phyloP scores from a whole-genome alignment of 805 yeast genomes.

The Hanseniaspora lachancei region DNA sequence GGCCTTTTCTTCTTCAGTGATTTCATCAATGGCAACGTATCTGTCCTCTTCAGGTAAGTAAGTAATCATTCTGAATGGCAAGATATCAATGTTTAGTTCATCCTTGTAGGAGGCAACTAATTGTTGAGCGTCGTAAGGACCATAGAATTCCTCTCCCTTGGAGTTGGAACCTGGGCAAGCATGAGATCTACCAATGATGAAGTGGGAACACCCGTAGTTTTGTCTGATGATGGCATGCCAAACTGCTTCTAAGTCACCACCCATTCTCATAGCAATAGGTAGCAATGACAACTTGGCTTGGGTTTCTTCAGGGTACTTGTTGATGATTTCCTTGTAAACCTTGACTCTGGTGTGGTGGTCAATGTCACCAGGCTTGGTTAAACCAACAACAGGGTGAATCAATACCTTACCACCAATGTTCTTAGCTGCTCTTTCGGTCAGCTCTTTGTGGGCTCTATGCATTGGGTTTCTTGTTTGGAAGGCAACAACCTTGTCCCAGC shows the following conservation, averaged over 20 bases:
- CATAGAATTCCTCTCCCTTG: slow-evolving; percentile 84
- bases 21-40: slow-evolving; percentile 89
- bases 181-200: slow-evolving; percentile 95
- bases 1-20: slow-evolving; percentile 46
- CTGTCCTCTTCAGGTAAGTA: slow-evolving; percentile 90
- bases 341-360: slow-evolving; percentile 96
- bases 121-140: slow-evolving; percentile 93
- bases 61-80: slow-evolving; percentile 94
- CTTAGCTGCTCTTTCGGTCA: slow-evolving; percentile 93
- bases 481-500: slow-evolving; percentile 81
- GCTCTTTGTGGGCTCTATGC: slow-evolving; percentile 96
- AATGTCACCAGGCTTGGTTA: slow-evolving; percentile 94
- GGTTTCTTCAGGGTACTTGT: slow-evolving; percentile 88
- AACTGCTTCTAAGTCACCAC: slow-evolving; percentile 94
- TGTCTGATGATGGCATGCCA: slow-evolving; percentile 97
- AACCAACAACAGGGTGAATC: slow-evolving; percentile 93
- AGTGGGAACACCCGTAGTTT: slow-evolving; percentile 93
- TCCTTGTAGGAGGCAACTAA: slow-evolving; percentile 60
- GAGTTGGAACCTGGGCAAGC: slow-evolving; percentile 92
- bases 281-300: slow-evolving; percentile 66
- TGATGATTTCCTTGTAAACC: slow-evolving; percentile 82
- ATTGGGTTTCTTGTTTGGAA: slow-evolving; percentile 97
- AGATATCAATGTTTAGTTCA: slow-evolving; percentile 79
- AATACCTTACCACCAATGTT: slow-evolving; percentile 75
- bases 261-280: slow-evolving; percentile 98